These are phyloP conservation scores for Rugonectria rugulosa DNA, from an alignment of 2,329 filamentous ascomycete genomes.

Conservation along the genomic window DNA sequence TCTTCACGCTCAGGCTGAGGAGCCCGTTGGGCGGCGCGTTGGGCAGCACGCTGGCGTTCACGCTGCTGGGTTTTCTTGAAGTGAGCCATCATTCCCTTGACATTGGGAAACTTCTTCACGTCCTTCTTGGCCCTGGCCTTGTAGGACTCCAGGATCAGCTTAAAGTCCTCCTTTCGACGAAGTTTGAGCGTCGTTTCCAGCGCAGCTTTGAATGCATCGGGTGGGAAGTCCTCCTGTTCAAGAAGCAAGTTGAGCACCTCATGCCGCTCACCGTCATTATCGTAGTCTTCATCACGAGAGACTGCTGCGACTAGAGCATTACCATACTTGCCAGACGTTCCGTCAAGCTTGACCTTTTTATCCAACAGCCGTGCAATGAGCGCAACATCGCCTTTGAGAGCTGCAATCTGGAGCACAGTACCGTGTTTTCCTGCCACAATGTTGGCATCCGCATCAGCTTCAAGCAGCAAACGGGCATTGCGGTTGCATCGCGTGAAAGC, in stretches of 20 bases:
- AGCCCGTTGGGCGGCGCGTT: not conserved
- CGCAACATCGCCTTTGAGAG: conserved; percentile 18
- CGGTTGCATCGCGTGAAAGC: conserved; percentile 20
- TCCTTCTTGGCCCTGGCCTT: conserved; percentile 12
- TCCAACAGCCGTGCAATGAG: conserved; percentile 14
- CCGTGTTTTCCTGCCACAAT: conserved; percentile 19
- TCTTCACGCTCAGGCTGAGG: not conserved
- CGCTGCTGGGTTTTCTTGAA: conserved; percentile 15
- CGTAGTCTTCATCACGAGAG: conserved; percentile 2
- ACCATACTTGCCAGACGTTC: conserved; percentile 20
- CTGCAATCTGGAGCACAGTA: conserved; percentile 20
- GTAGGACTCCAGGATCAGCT: conserved; percentile 8
- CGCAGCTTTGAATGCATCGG: conserved; percentile 16
- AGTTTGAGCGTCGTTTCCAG: conserved; percentile 19
- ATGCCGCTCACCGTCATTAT: conserved; percentile 2
- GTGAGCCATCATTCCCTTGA: conserved; percentile 19
- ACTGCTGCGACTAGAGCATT: conserved; percentile 21
- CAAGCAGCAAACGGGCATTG: conserved; percentile 22
- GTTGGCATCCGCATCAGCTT: conserved; percentile 16
- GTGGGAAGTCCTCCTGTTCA: conserved; percentile 5
- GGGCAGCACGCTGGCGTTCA: not conserved
- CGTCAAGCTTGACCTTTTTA: not conserved
- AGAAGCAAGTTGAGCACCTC: conserved; percentile 17
- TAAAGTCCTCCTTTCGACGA: conserved; percentile 22
- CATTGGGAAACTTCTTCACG: conserved; percentile 14